Evolutionary conservation across 768 basidiomycete species (phyloP).

Genomic region (Rhizopogon roseolus): DNA sequence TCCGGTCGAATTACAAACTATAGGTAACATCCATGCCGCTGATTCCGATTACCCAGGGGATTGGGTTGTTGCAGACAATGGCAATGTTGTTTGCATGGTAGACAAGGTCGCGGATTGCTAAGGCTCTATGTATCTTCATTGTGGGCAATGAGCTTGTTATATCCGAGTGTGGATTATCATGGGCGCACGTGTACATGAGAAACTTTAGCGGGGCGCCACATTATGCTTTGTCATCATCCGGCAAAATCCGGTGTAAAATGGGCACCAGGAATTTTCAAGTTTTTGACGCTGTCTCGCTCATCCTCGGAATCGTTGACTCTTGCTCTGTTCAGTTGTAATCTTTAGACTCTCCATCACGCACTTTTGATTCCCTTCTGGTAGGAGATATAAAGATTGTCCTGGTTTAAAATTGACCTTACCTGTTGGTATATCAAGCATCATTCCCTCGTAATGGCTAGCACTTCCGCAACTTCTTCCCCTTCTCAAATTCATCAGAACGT

Average conservation of each 20-base stretch:
- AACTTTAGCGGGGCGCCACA: not conserved
- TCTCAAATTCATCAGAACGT: constrained; percentile 54
- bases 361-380: constrained; percentile 27
- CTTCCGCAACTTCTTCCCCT: constrained; percentile 31
- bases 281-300: constrained; percentile 19
- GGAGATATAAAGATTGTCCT: too few species aligned
- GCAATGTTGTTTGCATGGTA: too few species aligned
- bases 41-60: too few species aligned
- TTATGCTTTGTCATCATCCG: constrained; percentile 26
- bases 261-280: constrained; percentile 11
- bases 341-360: constrained; percentile 35
- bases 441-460: constrained; percentile 30
- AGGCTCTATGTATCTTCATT: too few species aligned
- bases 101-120: too few species aligned
- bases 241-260: constrained; percentile 29
- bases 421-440: constrained; percentile 15
- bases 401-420: too few species aligned
- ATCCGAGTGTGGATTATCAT: too few species aligned
- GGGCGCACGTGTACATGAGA: too few species aligned
- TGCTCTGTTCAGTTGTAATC: constrained; percentile 26
- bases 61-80: too few species aligned
- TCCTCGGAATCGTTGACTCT: constrained; percentile 14
- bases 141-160: too few species aligned
- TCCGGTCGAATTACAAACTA: too few species aligned
- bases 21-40: too few species aligned